A percentile compares a stretch with the other conserved stretches of the same genome.
Conservation (phyloP, 305 asterid species). For the Rubia peregrina region DNA sequence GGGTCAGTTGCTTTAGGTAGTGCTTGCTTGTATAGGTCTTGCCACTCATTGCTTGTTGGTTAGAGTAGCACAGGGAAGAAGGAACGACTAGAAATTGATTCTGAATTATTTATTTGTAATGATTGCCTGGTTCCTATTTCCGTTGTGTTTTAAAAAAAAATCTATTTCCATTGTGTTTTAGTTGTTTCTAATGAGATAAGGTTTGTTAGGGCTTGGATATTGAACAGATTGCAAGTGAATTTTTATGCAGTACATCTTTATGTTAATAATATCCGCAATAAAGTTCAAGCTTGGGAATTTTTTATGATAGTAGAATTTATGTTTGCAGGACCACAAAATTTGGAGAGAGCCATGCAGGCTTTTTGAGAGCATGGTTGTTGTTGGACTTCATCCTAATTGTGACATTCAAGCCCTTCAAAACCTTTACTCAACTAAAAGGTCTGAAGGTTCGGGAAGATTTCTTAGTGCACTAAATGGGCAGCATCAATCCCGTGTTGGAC, state of each 20-base stretch:
- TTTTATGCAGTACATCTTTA: neutral
- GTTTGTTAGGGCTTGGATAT: slow-evolving; percentile 3
- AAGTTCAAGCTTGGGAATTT: slow-evolving; percentile 20
- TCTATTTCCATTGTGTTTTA: neutral
- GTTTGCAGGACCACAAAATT: slow-evolving; percentile 82
- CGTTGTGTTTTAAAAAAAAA: too few relatives aligned
- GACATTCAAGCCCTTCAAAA: slow-evolving; percentile 88
- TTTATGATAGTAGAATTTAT: slow-evolving; percentile 30
- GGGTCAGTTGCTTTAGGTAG: neutral
- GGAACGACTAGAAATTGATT: neutral
- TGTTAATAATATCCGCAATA: neutral
- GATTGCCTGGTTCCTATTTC: neutral
- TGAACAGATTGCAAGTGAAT: neutral
- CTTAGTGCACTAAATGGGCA: slow-evolving; percentile 72
- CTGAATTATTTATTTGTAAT: neutral
- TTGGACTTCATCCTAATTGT: slow-evolving; percentile 89
- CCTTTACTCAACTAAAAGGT: slow-evolving; percentile 70
- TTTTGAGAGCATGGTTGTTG: slow-evolving; percentile 95
- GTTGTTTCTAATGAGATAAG: neutral
- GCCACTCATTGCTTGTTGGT: neutral
- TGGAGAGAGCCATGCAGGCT: slow-evolving; percentile 87
- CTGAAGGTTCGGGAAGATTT: slow-evolving; percentile 81
- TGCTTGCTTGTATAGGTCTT: neutral
- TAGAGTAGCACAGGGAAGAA: neutral
- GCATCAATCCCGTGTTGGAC: slow-evolving; percentile 81